Base-by-base conservation (phyloP, 139 green algal genomes). In the Chlorella sp. region DNA sequence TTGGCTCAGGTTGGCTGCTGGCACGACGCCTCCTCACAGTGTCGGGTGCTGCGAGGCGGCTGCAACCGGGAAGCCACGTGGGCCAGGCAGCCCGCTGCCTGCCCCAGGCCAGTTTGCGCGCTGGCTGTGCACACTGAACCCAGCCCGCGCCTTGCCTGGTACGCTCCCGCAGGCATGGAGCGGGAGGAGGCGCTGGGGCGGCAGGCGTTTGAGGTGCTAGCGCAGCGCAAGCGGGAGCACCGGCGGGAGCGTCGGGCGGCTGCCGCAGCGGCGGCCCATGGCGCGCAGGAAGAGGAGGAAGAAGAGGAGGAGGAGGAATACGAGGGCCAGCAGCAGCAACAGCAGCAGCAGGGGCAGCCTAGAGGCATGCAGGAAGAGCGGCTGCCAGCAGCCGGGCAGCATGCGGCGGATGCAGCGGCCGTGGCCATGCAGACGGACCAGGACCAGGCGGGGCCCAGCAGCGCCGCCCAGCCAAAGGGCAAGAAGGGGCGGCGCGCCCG, bases 151-250 rank as follows among this genome's bases (percentile, higher is more conserved):
- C 51, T 60, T 24, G 13, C 51, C 51, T 60, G 51, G 22, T 60
- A 11, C 9, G 24, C 51, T 26, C 51, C 11, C 24, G 51, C 51
- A 60, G 60, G 86, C 32, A 93, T 95, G 90, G 81, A 91, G 43
- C 16, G 40, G 30, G 38, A 80, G 48, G 79, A 74, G 54, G 43
- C 65, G 16, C 30, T 68, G 6, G 82, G 68, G 6, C 30, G 76
- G 20, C 88, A 92, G 84, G 88, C 91, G 0, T 94, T 87, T 41
- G 80, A 94, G 81, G 17, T 94, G 56, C 85, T 93, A 24, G 76
- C 87, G 2, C 13, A 32, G 7, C 60, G 46, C 20, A 73, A 84
- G 44, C 80, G 75, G 40, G 32, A 32, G 11, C 65, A 67, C 41
- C 77, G 51, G 48, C 73, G 83, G 28, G 34, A 62, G 40, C 74